Conservation (phyloP, 1,139 yeast species). For the Meyerozyma elateridarum region DNA sequence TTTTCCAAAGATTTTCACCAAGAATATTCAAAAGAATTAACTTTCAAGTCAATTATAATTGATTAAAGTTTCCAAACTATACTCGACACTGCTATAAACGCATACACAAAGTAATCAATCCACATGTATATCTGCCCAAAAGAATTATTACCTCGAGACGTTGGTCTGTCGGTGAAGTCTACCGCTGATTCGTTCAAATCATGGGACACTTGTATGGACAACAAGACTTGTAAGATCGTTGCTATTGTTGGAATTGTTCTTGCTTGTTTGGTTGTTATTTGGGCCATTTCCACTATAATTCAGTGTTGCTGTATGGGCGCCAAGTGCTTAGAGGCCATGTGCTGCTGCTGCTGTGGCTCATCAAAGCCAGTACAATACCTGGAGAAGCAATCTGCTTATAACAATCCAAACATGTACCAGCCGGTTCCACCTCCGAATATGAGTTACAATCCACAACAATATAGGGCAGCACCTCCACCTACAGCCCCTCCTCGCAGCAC, state of each 20-base stretch:
- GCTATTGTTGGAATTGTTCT: constrained; percentile 72
- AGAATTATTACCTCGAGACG: constrained; percentile 2
- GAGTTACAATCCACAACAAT: constrained; percentile 18
- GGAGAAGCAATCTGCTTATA: constrained; percentile 17
- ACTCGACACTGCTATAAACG: too few species aligned
- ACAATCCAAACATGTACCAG: constrained; percentile 36
- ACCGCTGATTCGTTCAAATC: constrained; percentile 56
- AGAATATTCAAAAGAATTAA: too few species aligned
- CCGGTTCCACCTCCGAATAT: constrained; percentile 10
- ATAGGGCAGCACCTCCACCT: too few species aligned
- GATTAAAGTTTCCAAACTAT: too few species aligned
- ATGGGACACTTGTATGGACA: constrained; percentile 82
- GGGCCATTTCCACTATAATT: constrained; percentile 41
- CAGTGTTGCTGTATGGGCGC: constrained; percentile 44
- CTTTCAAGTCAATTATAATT: too few species aligned
- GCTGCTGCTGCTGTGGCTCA: constrained; percentile 43
- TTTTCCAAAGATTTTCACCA: too few species aligned
- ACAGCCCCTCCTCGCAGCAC: too few species aligned
- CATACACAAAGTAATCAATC: too few species aligned
- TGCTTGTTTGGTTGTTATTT: constrained; percentile 42
- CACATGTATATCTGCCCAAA: constrained; percentile 1
- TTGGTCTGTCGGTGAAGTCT: constrained; percentile 19
- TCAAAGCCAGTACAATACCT: constrained; percentile 18
- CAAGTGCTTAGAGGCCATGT: constrained; percentile 39
- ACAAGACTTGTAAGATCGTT: constrained; percentile 66